Evolutionary conservation across 2,329 filamentous ascomycete genomes (phyloP).

Genomic region (Clonostachys rosea): DNA sequence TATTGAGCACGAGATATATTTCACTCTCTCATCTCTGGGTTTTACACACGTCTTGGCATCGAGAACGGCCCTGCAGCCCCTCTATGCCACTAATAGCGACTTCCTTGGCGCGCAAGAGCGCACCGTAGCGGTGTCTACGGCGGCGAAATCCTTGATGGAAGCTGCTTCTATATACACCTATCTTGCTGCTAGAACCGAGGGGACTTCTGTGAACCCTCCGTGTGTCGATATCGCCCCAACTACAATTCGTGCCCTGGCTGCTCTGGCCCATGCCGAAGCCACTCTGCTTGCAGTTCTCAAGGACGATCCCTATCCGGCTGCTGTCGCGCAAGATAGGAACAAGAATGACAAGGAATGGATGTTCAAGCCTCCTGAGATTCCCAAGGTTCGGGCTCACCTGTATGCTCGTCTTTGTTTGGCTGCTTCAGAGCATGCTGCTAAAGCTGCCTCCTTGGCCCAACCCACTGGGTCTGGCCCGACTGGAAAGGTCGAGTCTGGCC

Average conservation of each 20-base stretch:
- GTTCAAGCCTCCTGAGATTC: constrained; percentile 84
- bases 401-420: constrained; percentile 86
- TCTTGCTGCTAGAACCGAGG: constrained; percentile 53
- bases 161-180: constrained; percentile 76
- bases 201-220: constrained; percentile 30
- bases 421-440: constrained; percentile 80
- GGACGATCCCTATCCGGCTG: constrained; percentile 86
- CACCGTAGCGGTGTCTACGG: constrained; percentile 63
- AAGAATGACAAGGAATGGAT: constrained; percentile 91
- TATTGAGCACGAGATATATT: constrained; percentile 79
- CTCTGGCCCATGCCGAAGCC: constrained; percentile 77
- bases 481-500: constrained; percentile 55
- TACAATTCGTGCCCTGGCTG: constrained; percentile 51
- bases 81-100: constrained; percentile 63
- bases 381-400: constrained; percentile 82
- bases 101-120: constrained; percentile 62
- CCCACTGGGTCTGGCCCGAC: constrained; percentile 13
- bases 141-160: constrained; percentile 73
- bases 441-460: constrained; percentile 53
- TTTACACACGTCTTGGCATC: constrained; percentile 71
- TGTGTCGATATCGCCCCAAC: constrained; percentile 49
- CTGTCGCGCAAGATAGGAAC: constrained; percentile 77
- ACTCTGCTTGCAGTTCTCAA: constrained; percentile 88
- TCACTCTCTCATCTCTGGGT: constrained; percentile 71
- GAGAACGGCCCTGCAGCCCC: constrained; percentile 64